A percentile compares a stretch with the other conserved stretches of the same genome.
Conservation (phyloP, 2,329 filamentous ascomycete genomes). For the Colletotrichum euphorbiae region DNA sequence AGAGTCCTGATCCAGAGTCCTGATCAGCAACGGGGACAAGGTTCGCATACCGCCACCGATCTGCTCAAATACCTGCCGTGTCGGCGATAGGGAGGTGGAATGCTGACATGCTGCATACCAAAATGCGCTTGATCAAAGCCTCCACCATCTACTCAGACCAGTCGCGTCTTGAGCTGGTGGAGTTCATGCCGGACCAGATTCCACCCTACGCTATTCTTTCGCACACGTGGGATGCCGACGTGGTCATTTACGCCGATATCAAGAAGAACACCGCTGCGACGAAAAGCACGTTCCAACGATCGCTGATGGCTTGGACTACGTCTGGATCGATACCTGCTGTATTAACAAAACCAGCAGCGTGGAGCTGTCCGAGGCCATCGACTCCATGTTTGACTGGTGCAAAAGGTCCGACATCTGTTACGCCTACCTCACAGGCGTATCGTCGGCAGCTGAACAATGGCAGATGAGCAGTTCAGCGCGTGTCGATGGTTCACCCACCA, state of each 20-base stretch:
- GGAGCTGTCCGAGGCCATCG: not conserved
- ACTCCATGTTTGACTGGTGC: conserved; percentile 38
- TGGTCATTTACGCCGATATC: conserved; percentile 1
- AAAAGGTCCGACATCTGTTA: conserved; percentile 29
- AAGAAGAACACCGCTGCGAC: not conserved
- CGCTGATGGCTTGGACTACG: not conserved
- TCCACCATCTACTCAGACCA: not conserved
- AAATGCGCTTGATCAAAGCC: conserved; percentile 2
- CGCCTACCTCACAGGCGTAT: conserved; percentile 33
- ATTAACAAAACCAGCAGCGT: not conserved
- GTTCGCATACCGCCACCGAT: too few relatives aligned
- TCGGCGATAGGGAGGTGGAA: too few relatives aligned
- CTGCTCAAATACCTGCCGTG: too few relatives aligned
- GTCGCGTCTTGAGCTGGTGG: not conserved
- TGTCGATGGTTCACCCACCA: not conserved
- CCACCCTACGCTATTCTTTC: not conserved
- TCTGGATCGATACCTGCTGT: conserved; percentile 11
- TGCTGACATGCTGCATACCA: not conserved
- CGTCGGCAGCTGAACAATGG: not conserved
- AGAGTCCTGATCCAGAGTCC: too few relatives aligned
- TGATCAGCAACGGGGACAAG: too few relatives aligned
- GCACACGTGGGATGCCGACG: not conserved
- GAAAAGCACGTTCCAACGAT: not conserved
- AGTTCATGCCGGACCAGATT: not conserved
- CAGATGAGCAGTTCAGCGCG: not conserved